phyloP scores from a whole-genome alignment of 228 moss, liverwort and hornwort genomes.

The Sphagnum fallax region DNA sequence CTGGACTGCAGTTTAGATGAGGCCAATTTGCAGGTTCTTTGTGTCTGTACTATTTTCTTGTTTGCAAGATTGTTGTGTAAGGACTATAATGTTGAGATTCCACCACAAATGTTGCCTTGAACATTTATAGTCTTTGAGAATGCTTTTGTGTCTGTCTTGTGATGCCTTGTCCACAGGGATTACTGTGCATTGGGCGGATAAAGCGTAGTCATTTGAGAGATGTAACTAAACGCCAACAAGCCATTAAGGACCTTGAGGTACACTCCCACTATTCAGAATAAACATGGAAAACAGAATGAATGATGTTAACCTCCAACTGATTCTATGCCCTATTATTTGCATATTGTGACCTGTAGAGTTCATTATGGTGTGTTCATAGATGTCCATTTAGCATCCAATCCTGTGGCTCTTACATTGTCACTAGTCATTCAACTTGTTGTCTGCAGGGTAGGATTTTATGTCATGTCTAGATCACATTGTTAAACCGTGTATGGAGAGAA shows the following conservation, averaged over 20 bases:
- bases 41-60: too few relatives aligned
- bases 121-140: too few relatives aligned
- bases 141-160: neutral
- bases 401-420: neutral
- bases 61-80: too few relatives aligned
- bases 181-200: slow-evolving; percentile 48
- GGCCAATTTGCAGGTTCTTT: too few relatives aligned
- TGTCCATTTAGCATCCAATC: too few relatives aligned
- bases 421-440: neutral
- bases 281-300: neutral
- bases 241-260: slow-evolving; percentile 62
- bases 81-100: too few relatives aligned
- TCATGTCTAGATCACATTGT: too few relatives aligned
- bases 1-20: too few relatives aligned
- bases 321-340: neutral
- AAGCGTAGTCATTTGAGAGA: slow-evolving; percentile 31
- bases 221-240: slow-evolving; percentile 42
- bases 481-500: neutral
- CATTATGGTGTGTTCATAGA: neutral
- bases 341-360: neutral
- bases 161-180: slow-evolving; percentile 20
- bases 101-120: too few relatives aligned
- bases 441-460: neutral
- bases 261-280: neutral
- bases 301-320: too few relatives aligned